phyloP scores from a whole-genome alignment of 257 asterid genomes.

The Prunella vulgaris region DNA sequence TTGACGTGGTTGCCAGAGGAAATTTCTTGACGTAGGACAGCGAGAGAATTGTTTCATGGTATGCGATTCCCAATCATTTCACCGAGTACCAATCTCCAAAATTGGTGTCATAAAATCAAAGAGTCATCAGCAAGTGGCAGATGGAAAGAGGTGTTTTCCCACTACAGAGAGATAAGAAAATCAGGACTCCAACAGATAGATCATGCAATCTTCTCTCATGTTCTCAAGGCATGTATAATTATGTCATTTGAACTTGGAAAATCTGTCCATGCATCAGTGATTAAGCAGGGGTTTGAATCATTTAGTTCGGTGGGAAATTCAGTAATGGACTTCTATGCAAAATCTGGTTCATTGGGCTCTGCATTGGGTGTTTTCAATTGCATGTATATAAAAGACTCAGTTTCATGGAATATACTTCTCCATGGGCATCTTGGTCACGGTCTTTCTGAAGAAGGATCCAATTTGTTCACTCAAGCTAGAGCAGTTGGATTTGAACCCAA shows the following conservation, averaged over 20 bases:
- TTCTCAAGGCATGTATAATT: slow-evolving; percentile 58
- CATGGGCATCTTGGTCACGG: slow-evolving; percentile 48
- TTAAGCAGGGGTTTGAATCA: slow-evolving; percentile 65
- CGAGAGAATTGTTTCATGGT: slow-evolving; percentile 21
- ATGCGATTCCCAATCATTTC: slow-evolving; percentile 38
- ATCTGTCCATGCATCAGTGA: slow-evolving; percentile 53
- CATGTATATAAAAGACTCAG: slow-evolving; percentile 53
- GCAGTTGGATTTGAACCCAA: slow-evolving; percentile 61
- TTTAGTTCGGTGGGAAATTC: slow-evolving; percentile 62
- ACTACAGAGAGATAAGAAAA: slow-evolving; percentile 36
- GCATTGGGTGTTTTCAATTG: slow-evolving; percentile 41
- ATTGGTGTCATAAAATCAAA: slow-evolving; percentile 40
- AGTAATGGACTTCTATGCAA: slow-evolving; percentile 62
- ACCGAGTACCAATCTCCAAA: slow-evolving; percentile 29
- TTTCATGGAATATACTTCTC: slow-evolving; percentile 84
- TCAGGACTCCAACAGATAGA: slow-evolving; percentile 41
- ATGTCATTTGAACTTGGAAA: slow-evolving; percentile 40
- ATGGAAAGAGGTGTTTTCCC: slow-evolving; percentile 51
- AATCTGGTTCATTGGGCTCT: slow-evolving; percentile 51
- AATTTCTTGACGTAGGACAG: neutral
- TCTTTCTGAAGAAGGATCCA: slow-evolving; percentile 40
- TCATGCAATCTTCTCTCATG: slow-evolving; percentile 51
- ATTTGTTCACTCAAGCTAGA: slow-evolving; percentile 51
- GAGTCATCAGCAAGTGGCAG: slow-evolving; percentile 40
- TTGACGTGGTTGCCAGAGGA: no score